Conservation (phyloP, 225 moss, liverwort and hornwort genomes). For the Ulota crispa region DNA sequence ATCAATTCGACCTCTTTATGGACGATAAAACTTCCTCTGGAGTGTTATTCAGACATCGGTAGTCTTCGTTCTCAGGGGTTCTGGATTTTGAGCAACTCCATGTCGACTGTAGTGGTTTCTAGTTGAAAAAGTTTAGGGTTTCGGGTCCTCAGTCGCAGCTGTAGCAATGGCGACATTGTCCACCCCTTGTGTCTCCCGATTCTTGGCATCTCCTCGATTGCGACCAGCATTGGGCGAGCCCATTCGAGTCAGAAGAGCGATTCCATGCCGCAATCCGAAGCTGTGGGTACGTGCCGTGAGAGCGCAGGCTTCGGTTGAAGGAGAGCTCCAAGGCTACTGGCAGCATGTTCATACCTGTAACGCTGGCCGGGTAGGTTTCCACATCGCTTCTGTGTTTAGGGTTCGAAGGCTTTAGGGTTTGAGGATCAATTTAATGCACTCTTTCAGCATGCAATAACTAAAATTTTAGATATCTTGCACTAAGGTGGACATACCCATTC, state of each 20-base stretch:
- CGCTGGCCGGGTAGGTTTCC: conserved; percentile 36
- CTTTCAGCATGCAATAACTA: neutral
- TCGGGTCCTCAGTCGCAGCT: neutral
- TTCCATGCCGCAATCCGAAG: neutral
- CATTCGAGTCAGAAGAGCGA: conserved; percentile 10
- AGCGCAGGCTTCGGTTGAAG: conserved; percentile 23
- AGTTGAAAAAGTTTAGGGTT: neutral
- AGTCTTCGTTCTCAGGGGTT: neutral
- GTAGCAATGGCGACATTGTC: conserved; percentile 19
- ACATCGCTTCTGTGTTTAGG: neutral
- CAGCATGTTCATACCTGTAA: conserved; percentile 72
- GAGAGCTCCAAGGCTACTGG: conserved; percentile 69
- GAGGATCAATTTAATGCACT: neutral
- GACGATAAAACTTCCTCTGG: neutral
- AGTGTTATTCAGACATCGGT: neutral
- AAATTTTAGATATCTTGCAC: conserved; percentile 24
- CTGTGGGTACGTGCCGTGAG: conserved; percentile 15
- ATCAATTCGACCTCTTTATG: neutral
- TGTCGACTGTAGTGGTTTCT: neutral
- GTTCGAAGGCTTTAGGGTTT: neutral
- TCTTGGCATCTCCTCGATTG: conserved; percentile 4
- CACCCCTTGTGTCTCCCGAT: conserved; percentile 22
- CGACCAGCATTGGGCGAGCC: conserved; percentile 1
- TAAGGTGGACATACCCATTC: no score
- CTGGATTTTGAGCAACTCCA: neutral